Base-by-base conservation (phyloP, 495 filamentous ascomycete genomes). In the Glonium stellatum region DNA sequence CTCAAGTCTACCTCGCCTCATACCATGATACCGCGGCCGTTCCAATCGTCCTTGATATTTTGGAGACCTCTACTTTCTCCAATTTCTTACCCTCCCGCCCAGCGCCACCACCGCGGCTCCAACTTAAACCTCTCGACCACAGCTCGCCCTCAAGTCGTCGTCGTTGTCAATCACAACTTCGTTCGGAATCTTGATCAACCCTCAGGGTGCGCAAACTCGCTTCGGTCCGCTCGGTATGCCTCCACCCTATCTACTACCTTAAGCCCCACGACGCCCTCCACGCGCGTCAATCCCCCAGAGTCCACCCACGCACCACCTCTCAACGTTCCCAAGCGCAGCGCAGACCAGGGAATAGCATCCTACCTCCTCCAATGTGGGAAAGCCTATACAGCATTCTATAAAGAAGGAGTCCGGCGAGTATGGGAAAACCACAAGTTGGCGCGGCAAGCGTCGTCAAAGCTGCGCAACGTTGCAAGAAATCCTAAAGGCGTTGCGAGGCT, bases 341-440 rank as follows among this genome's bases (percentile, higher is more conserved):
- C 71, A 5, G 57, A 63, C 34, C 67, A 75, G 36, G 72, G 69
- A 27, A 65, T 69, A 31, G 65, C 82, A 64, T 59, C 61, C 0
- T 76, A 86, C 73, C 67, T 76, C 41, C 72, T 79, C 66, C 48
- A 60, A 0, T 67, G 76, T 4, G 86, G 84, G 48, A 81, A 81
- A 55, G 76, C 81, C 21, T 88, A 87, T 72, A 63, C 84, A 5
- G 72, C 73, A 34, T 97, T 97, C 80, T 97, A 96, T 82, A 95
- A 95, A 70, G 80, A 82, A 23, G 92, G 92, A 13, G 70, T 96
- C 25, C 80, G 79, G 63, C 82, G 85, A 55, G 83, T 96, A 56
- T 77, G 74, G 58, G 67, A 64, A 27, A 90, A 89, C 73, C 75
- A 72, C 64, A 68, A 73, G 46, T 57, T 69, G 25, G 77, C 80